These are phyloP conservation scores for Cyberlindnera xylosilytica DNA, from an alignment of 805 yeast genomes.

Conservation along the genomic window DNA sequence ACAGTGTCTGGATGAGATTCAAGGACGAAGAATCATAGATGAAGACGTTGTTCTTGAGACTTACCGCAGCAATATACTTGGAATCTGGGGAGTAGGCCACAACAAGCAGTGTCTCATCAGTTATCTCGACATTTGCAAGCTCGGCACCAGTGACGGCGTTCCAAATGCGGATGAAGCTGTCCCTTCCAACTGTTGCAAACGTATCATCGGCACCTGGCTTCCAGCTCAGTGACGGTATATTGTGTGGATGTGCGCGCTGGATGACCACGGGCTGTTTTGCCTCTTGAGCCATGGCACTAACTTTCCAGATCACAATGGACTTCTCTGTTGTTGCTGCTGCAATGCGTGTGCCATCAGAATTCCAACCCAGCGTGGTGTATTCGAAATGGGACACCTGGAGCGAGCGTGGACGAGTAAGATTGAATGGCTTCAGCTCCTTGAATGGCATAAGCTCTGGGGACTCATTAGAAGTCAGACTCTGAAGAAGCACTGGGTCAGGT, in stretches of 20 bases:
- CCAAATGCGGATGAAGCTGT: slow-evolving; percentile 46
- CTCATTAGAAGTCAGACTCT: too few species aligned
- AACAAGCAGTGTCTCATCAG: slow-evolving; percentile 27
- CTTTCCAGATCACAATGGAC: slow-evolving; percentile 31
- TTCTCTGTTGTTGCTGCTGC: slow-evolving; percentile 29
- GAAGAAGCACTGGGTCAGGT: too few species aligned
- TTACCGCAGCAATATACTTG: slow-evolving; percentile 40
- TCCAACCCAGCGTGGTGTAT: slow-evolving; percentile 26
- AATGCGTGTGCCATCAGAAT: slow-evolving; percentile 28
- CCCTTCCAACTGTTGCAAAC: slow-evolving; percentile 49
- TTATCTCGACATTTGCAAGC: slow-evolving; percentile 32
- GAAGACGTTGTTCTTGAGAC: slow-evolving; percentile 35
- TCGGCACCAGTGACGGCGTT: slow-evolving; percentile 34
- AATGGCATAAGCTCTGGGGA: background rate
- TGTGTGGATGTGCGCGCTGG: slow-evolving; percentile 37
- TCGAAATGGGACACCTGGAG: slow-evolving; percentile 4
- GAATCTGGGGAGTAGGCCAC: slow-evolving; percentile 36
- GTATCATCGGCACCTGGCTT: slow-evolving; percentile 42
- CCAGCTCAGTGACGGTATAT: slow-evolving; percentile 45
- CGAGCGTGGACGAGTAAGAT: background rate
- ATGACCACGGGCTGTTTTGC: slow-evolving; percentile 31
- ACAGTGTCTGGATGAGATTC: slow-evolving; percentile 27
- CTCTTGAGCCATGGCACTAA: slow-evolving; percentile 26
- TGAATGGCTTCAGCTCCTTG: slow-evolving; percentile 3
- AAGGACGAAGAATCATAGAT: slow-evolving; percentile 35